Percentiles rank a stretch among this genome's conserved stretches.
Evolutionary conservation across 2,329 filamentous ascomycete genomes (phyloP).

Genomic region (Metarhizium rileyi): DNA sequence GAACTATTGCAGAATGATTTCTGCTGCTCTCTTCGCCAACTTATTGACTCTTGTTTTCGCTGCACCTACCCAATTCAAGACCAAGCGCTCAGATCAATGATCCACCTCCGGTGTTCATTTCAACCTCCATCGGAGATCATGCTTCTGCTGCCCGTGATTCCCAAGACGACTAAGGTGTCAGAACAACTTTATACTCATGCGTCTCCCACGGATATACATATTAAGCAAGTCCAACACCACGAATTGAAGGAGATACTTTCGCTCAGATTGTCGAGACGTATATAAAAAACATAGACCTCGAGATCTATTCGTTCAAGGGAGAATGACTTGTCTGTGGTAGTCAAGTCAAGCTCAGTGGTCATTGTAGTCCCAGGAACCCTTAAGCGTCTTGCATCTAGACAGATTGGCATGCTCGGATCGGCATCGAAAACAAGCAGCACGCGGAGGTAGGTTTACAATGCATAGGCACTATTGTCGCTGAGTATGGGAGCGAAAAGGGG

Average conservation of each 20-base stretch:
- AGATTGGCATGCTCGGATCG: slow-evolving; percentile 5
- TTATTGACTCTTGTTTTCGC: neutral
- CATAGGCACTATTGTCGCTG: neutral
- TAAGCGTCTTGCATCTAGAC: slow-evolving; percentile 5
- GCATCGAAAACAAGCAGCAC: slow-evolving; percentile 4
- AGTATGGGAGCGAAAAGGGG: neutral
- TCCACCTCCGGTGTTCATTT: neutral
- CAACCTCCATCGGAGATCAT: too few species aligned
- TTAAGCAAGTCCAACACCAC: neutral
- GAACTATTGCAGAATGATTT: neutral
- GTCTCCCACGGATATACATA: neutral
- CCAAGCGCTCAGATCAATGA: neutral
- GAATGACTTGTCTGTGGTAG: slow-evolving; percentile 2
- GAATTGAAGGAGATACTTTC: neutral
- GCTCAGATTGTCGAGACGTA: slow-evolving; percentile 6
- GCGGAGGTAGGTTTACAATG: slow-evolving; percentile 1
- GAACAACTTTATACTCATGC: neutral
- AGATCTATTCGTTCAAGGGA: neutral
- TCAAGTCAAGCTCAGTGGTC: slow-evolving; percentile 2
- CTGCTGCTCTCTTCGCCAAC: neutral
- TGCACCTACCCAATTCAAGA: too few species aligned
- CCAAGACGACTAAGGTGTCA: neutral
- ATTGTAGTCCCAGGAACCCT: slow-evolving; percentile 1
- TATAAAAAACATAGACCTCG: slow-evolving; percentile 3
- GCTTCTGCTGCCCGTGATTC: too few species aligned